A percentile compares a stretch with the other conserved stretches of the same genome.
These are phyloP conservation scores for Aspergillus saccharolyticus DNA, from an alignment of 495 filamentous ascomycete species.

Conservation along the genomic window DNA sequence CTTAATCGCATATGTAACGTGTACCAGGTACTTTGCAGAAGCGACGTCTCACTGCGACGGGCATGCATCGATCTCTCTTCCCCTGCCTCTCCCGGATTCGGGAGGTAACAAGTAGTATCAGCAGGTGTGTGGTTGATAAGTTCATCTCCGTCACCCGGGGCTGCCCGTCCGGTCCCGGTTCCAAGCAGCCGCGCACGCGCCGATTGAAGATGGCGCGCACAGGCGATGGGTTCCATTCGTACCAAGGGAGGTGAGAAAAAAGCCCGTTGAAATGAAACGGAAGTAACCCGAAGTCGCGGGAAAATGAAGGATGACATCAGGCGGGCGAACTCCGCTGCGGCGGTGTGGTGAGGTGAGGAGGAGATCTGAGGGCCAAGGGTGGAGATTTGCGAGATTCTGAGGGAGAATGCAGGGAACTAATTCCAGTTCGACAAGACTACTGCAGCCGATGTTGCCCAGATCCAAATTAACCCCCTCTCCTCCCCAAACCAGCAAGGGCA, in stretches of 20 bases:
- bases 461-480: background rate
- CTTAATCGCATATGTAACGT: constrained; percentile 1
- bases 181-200: background rate
- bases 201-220: background rate
- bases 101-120: no score
- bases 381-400: constrained; percentile 2
- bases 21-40: constrained; percentile 1
- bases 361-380: constrained; percentile 3
- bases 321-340: background rate
- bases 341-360: background rate
- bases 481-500: background rate
- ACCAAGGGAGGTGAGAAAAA: background rate
- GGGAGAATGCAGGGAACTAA: background rate
- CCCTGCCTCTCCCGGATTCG: no score
- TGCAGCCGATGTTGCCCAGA: background rate
- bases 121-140: background rate
- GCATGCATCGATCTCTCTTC: background rate
- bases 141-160: background rate
- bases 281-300: background rate
- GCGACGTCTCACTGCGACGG: background rate
- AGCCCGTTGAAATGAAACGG: background rate
- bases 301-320: constrained; percentile 3
- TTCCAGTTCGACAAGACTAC: background rate
- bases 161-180: background rate
- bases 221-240: background rate